These are phyloP conservation scores for Phoma sp. DNA, from an alignment of 2,329 filamentous ascomycete species.

Conservation along the genomic window DNA sequence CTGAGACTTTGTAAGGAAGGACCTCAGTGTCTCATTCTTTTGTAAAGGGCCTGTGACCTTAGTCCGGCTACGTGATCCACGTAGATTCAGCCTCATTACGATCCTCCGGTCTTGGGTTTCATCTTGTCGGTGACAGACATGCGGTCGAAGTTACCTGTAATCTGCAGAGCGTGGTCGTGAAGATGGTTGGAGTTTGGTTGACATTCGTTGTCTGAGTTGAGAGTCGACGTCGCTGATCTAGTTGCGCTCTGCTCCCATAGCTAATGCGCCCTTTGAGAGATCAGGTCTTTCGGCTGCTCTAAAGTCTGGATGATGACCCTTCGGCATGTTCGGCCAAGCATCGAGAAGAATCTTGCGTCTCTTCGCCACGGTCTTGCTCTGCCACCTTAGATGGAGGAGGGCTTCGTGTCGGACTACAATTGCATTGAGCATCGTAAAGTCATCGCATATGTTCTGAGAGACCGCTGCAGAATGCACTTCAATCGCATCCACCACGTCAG, in stretches of 20 bases:
- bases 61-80: too few relatives aligned
- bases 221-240: background rate
- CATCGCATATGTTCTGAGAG: background rate
- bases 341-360: constrained; percentile 1
- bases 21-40: too few relatives aligned
- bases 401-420: constrained; percentile 8
- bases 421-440: background rate
- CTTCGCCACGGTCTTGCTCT: constrained; percentile 5
- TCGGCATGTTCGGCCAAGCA: constrained; percentile 9
- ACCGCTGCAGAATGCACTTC: background rate
- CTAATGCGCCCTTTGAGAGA: background rate
- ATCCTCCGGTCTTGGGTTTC: background rate
- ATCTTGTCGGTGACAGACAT: background rate
- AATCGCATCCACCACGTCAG: background rate
- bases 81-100: too few relatives aligned
- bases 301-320: background rate
- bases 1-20: too few relatives aligned
- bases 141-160: background rate
- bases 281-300: background rate
- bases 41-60: too few relatives aligned
- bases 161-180: background rate
- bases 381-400: constrained; percentile 1
- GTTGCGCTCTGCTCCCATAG: background rate
- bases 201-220: background rate
- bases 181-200: background rate